Conservation (phyloP, 1,284 basidiomycete species). For the Apiotrichum gracile region DNA sequence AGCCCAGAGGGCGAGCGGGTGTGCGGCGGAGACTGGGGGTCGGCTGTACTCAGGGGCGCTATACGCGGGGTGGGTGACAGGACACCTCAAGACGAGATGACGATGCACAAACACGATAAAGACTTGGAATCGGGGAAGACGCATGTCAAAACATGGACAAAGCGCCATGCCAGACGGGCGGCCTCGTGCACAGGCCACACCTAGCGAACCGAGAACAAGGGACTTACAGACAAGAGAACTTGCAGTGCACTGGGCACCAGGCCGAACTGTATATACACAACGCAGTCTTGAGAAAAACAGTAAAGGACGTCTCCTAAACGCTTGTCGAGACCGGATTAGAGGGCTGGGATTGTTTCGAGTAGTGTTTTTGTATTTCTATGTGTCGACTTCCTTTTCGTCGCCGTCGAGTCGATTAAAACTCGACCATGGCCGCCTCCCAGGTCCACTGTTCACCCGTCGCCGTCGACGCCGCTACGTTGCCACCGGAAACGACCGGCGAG, state of each 20-base stretch:
- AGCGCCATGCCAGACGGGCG: neutral
- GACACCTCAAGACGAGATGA: neutral
- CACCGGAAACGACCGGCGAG: constrained; percentile 6
- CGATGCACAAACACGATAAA: neutral
- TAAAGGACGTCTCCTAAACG: neutral
- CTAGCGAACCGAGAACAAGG: constrained; percentile 1
- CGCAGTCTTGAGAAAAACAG: neutral
- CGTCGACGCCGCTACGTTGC: constrained; percentile 2
- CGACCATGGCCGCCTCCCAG: constrained; percentile 19
- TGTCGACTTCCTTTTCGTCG: constrained; percentile 1
- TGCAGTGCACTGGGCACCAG: neutral
- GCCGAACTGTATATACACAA: constrained; percentile 1
- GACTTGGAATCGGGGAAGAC: neutral
- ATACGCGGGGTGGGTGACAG: neutral
- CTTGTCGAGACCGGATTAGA: neutral
- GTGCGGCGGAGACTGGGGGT: constrained; percentile 20
- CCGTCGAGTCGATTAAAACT: constrained; percentile 1
- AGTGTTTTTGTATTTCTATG: constrained; percentile 4
- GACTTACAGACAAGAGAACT: constrained; percentile 7
- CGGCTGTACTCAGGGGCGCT: constrained; percentile 7
- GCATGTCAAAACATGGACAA: neutral
- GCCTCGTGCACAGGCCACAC: neutral
- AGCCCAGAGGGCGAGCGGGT: constrained; percentile 19
- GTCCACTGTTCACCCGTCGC: constrained; percentile 14
- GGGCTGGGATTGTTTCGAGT: neutral